Base-by-base conservation (phyloP, 2,329 filamentous ascomycete genomes). In the Penicillium palitans region DNA sequence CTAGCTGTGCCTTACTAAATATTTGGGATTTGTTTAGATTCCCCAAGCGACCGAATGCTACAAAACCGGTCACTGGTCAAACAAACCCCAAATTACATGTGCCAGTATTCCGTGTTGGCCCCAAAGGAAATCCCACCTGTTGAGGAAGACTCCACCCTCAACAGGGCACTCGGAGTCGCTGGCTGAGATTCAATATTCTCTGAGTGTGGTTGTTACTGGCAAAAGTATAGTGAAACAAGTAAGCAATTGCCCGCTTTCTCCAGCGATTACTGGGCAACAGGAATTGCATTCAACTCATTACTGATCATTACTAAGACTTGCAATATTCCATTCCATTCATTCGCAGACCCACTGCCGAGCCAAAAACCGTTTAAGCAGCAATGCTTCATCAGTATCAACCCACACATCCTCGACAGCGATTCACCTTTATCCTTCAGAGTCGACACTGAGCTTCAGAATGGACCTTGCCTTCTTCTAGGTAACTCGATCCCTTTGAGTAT, bases 401-500 rank as follows among this genome's bases (percentile, higher is more conserved):
- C 48, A 7, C 25, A 25, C 4, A 25, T 52, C 10, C n/a, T 29
- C 6, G 17, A 5, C n/a, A 15, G 13, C 12, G 25, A 35, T 12
- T 25, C 19, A 15, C 9, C 25, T 9, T 35, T 45, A 19, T 53
- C 33, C 19, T 52, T 52, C 33, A 9, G 12, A 33, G 50, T 65
- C 17, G 51, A 58, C 6, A 44, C 45, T 17, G 42, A 57, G 15
- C 58, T 66, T 3, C 47, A 50, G 13, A 55, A 66, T 19, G 64
- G 64, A 15, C 59, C 61, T 1, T 65, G 39, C 27, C 58, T 67
- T 25, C 21, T 55, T 13, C 51, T 60, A 1, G 48, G 53, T 7
- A 37, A 55, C 8, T 48, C 59, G 3, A 58, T 66, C 7, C 58
- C 64, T 10, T 50, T 66, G 6, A 41, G n/a, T 2, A 56, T 67